phyloP scores from a whole-genome alignment of 768 basidiomycete genomes.

The Trametes punicea region DNA sequence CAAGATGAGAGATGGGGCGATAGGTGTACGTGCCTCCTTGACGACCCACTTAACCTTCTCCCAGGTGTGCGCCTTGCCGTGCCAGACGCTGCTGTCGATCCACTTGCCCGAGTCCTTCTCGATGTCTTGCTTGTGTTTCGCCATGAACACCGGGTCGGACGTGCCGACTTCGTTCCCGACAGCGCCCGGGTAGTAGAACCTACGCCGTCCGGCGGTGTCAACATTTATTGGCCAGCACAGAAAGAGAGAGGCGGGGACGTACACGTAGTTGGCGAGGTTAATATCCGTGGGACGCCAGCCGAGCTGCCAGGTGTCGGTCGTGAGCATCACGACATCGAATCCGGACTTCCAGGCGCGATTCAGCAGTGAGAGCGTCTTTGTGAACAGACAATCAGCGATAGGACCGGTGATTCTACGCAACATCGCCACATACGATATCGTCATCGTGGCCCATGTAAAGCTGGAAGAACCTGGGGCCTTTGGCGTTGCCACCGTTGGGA shows the following conservation, averaged over 20 bases:
- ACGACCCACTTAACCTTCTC: slow-evolving; percentile 49
- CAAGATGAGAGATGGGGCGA: not conserved
- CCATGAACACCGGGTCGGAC: slow-evolving; percentile 50
- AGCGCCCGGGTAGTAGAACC: slow-evolving; percentile 37
- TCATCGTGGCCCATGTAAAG: slow-evolving; percentile 55
- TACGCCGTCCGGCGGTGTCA: too few species aligned
- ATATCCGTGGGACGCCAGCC: slow-evolving; percentile 49
- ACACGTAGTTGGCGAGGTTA: slow-evolving; percentile 48
- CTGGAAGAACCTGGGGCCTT: slow-evolving; percentile 50
- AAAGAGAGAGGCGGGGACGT: slow-evolving; percentile 8
- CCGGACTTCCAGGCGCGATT: slow-evolving; percentile 45
- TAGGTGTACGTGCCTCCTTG: slow-evolving; percentile 32
- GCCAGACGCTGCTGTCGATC: slow-evolving; percentile 47
- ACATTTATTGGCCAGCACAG: not conserved
- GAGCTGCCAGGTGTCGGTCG: slow-evolving; percentile 49
- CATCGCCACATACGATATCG: slow-evolving; percentile 35
- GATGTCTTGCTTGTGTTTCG: slow-evolving; percentile 41
- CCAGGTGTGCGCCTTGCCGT: slow-evolving; percentile 52
- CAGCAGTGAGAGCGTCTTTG: slow-evolving; percentile 43
- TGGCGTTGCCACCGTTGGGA: slow-evolving; percentile 33
- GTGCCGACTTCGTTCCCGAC: slow-evolving; percentile 43
- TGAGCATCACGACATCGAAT: slow-evolving; percentile 46
- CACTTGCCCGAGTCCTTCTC: slow-evolving; percentile 43
- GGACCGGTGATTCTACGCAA: not conserved
- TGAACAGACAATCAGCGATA: not conserved